Evolutionary conservation across 768 basidiomycete species (phyloP).

Genomic region (Hysterangium stoloniferum): DNA sequence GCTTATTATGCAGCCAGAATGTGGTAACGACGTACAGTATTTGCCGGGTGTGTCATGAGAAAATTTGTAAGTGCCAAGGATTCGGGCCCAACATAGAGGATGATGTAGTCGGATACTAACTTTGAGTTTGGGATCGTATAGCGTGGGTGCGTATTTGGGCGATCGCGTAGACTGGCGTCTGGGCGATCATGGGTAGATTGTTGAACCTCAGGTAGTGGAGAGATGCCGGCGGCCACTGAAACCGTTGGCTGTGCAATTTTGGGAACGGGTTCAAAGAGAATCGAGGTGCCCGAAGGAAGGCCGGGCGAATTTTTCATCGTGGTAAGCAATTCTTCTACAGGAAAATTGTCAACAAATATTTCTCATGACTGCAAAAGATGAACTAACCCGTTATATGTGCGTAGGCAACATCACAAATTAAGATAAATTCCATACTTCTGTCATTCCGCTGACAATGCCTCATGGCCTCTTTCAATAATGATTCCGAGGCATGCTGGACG

Average conservation of each 20-base stretch:
- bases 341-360: not conserved
- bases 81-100: conserved; percentile 71
- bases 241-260: not conserved
- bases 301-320: conserved; percentile 13
- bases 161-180: not conserved
- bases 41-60: conserved; percentile 70
- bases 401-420: conserved; percentile 76
- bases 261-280: conserved; percentile 3
- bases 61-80: conserved; percentile 77
- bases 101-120: conserved; percentile 22
- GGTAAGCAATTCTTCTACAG: conserved; percentile 7
- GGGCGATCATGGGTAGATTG: no score
- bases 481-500: conserved; percentile 38
- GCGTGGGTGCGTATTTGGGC: not conserved
- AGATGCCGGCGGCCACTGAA: not conserved
- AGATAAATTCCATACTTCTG: conserved; percentile 30
- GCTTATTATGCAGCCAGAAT: no score
- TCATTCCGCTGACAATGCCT: not conserved
- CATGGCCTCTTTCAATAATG: conserved; percentile 27
- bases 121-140: conserved; percentile 2
- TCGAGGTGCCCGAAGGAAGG: not conserved
- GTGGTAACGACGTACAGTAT: conserved; percentile 46
- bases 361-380: not conserved
- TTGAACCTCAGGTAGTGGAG: no score
- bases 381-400: conserved; percentile 54